Evolutionary conservation across 2,329 filamentous ascomycete genomes (phyloP).

Genomic region (Aspergillus clavatus): DNA sequence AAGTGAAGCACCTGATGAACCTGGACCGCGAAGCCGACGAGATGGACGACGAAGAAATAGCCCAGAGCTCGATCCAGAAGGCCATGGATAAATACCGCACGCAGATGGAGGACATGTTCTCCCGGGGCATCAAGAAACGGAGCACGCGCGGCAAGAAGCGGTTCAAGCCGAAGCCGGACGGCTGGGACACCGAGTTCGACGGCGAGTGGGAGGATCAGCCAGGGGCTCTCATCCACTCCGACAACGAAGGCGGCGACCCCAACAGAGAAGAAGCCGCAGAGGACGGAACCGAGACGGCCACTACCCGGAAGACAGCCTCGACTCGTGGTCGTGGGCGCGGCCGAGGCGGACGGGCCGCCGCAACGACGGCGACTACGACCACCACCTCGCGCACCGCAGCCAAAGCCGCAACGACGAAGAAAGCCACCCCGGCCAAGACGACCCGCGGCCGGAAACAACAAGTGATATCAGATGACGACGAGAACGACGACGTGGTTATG

Average conservation of each 20-base stretch:
- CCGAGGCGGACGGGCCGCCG: conserved; percentile 40
- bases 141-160: conserved; percentile 46
- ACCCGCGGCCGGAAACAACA: conserved; percentile 27
- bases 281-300: conserved; percentile 38
- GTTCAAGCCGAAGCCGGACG: conserved; percentile 69
- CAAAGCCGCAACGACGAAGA: conserved; percentile 27
- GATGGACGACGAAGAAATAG: conserved; percentile 61
- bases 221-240: conserved; percentile 55
- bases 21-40: conserved; percentile 65
- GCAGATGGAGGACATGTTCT: conserved; percentile 66
- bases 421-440: conserved; percentile 15
- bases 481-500: conserved; percentile 39
- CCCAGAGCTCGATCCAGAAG: conserved; percentile 64
- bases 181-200: conserved; percentile 86
- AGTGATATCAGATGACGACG: conserved; percentile 36
- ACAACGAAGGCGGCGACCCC: conserved; percentile 47
- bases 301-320: conserved; percentile 33
- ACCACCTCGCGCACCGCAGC: conserved; percentile 33
- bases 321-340: conserved; percentile 47
- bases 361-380: too few relatives aligned
- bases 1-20: conserved; percentile 65
- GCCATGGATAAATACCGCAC: conserved; percentile 70
- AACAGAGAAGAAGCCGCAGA: conserved; percentile 45
- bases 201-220: conserved; percentile 80
- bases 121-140: conserved; percentile 57